phyloP scores from a whole-genome alignment of 164 flowering plant species.

The Aristolochia fimbriata region DNA sequence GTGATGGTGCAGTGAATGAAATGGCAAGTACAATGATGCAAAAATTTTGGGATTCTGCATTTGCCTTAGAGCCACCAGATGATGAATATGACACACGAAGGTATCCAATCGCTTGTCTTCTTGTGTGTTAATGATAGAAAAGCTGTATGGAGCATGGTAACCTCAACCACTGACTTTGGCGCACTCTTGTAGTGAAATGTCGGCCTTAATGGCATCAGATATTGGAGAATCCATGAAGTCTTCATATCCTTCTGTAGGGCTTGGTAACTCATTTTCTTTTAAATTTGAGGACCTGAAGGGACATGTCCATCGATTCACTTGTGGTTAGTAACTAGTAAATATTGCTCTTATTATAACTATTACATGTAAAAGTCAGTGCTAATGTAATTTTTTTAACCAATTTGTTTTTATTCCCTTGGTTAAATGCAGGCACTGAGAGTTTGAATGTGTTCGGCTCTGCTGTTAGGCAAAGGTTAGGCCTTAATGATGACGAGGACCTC shows the following conservation, averaged over 20 bases:
- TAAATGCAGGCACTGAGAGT: conserved; percentile 51
- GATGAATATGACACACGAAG: conserved; percentile 79
- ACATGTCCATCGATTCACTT: conserved; percentile 76
- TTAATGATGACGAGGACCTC: conserved; percentile 20
- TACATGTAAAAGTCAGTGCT: neutral
- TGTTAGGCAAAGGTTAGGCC: conserved; percentile 62
- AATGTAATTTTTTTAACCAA: neutral
- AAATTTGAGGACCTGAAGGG: conserved; percentile 83
- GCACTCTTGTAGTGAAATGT: conserved; percentile 56
- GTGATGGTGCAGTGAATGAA: conserved; percentile 75
- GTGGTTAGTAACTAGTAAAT: conserved; percentile 41
- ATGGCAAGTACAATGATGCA: conserved; percentile 92
- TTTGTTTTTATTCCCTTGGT: conserved; percentile 2
- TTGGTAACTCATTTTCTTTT: conserved; percentile 78
- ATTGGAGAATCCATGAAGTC: conserved; percentile 45
- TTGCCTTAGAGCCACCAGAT: conserved; percentile 75
- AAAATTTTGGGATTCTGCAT: conserved; percentile 96
- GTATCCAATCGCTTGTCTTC: conserved; percentile 18
- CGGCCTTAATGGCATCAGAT: conserved; percentile 58
- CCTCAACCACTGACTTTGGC: conserved; percentile 3
- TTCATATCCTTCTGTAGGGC: conserved; percentile 71
- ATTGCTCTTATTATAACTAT: too few relatives aligned
- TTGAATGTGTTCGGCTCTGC: conserved; percentile 62
- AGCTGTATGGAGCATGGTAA: too few relatives aligned
- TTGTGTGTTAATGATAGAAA: neutral